Percentiles rank a stretch among this genome's conserved stretches.
phyloP scores from a whole-genome alignment of 257 asterid species.

The Solanum piurae region DNA sequence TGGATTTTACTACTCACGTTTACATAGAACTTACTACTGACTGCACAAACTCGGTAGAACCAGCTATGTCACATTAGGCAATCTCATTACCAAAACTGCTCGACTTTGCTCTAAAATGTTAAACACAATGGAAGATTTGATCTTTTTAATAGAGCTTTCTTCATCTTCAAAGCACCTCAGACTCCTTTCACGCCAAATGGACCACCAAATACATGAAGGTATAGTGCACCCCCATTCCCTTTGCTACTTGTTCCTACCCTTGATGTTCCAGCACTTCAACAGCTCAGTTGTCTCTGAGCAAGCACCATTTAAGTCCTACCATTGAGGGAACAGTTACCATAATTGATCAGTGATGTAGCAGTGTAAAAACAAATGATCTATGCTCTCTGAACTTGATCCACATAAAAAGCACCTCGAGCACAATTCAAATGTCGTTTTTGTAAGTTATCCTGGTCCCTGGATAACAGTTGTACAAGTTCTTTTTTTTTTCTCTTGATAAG shows the following conservation, averaged over 20 bases:
- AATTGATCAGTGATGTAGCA: neutral
- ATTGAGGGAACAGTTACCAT: neutral
- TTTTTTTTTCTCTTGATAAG: neutral
- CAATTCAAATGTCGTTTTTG: neutral
- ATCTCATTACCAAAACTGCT: neutral
- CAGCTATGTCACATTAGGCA: neutral
- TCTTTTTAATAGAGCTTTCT: neutral
- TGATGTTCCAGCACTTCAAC: neutral
- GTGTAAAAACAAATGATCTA: neutral
- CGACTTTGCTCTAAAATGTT: neutral
- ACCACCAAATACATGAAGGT: neutral
- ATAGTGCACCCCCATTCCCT: neutral
- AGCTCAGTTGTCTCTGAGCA: neutral
- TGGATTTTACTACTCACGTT: neutral
- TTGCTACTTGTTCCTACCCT: neutral
- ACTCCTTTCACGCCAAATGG: neutral
- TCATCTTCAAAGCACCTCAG: neutral
- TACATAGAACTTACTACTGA: neutral
- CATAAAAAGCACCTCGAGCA: neutral
- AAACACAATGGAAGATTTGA: neutral
- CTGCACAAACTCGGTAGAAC: neutral
- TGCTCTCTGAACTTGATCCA: neutral
- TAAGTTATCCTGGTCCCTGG: neutral
- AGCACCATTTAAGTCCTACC: neutral
- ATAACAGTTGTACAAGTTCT: neutral